phyloP scores from a whole-genome alignment of 2,329 filamentous ascomycete species.

The Coniochaeta sp. region DNA sequence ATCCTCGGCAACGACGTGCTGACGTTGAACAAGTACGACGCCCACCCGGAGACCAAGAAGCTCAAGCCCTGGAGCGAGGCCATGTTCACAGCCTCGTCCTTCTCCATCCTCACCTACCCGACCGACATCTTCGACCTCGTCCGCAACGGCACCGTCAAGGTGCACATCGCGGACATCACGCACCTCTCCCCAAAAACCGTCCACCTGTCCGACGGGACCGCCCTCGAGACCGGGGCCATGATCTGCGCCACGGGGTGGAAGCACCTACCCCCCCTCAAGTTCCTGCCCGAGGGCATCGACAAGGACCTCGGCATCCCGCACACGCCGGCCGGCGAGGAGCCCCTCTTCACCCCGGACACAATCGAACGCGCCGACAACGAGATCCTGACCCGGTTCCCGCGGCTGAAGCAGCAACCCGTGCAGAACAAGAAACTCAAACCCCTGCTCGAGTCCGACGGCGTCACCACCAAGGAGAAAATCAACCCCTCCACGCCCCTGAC shows the following conservation, averaged over 20 bases:
- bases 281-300: slow-evolving; percentile 38
- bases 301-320: slow-evolving; percentile 42
- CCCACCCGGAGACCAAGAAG: slow-evolving; percentile 43
- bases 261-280: slow-evolving; percentile 41
- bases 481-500: slow-evolving; percentile 21
- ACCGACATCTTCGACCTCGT: slow-evolving; percentile 51
- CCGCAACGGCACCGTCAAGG: slow-evolving; percentile 35
- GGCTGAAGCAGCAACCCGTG: slow-evolving; percentile 41
- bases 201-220: slow-evolving; percentile 40
- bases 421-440: slow-evolving; percentile 37
- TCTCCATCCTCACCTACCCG: slow-evolving; percentile 55
- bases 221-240: slow-evolving; percentile 40
- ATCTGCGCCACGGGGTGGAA: slow-evolving; percentile 55
- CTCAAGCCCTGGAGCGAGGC: slow-evolving; percentile 43
- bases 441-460: slow-evolving; percentile 28
- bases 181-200: slow-evolving; percentile 36
- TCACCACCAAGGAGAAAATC: slow-evolving; percentile 22
- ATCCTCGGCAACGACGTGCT: slow-evolving; percentile 49
- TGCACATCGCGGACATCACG: slow-evolving; percentile 45
- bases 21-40: slow-evolving; percentile 43
- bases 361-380: slow-evolving; percentile 39
- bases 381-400: slow-evolving; percentile 45
- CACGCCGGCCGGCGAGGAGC: slow-evolving; percentile 11
- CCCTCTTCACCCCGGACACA: slow-evolving; percentile 27
- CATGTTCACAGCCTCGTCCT: slow-evolving; percentile 45